These are phyloP conservation scores for Ganoderma lucidum DNA, from an alignment of 1,284 basidiomycete genomes.

Conservation along the genomic window DNA sequence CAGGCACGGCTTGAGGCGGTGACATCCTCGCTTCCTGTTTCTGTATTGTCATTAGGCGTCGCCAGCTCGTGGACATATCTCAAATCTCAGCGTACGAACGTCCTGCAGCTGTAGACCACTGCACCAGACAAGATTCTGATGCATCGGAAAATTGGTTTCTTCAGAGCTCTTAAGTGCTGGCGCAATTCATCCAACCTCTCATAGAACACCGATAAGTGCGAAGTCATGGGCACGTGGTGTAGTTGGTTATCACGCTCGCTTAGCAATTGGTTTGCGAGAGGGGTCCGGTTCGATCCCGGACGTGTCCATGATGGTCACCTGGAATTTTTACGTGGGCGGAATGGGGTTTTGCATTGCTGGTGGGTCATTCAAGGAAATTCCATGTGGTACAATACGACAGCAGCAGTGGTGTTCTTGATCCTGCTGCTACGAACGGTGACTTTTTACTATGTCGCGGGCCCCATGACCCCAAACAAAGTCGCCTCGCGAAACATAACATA, in stretches of 20 bases:
- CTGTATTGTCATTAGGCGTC: not conserved
- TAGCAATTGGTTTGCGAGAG: conserved; percentile 31
- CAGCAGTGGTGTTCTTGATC: no score
- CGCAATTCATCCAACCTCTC: not conserved
- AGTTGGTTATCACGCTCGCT: conserved; percentile 37
- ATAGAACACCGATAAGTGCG: not conserved
- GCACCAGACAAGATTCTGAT: no score
- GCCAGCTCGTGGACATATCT: not conserved
- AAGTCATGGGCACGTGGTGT: conserved; percentile 28
- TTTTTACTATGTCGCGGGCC: not conserved
- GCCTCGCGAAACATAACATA: not conserved
- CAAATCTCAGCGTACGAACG: not conserved
- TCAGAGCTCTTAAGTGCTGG: no score
- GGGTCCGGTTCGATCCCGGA: conserved; percentile 34
- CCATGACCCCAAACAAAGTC: not conserved
- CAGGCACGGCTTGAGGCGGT: conserved; percentile 3
- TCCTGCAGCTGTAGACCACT: no score
- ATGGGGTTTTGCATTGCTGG: not conserved
- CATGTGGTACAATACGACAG: no score
- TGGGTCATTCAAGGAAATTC: no score
- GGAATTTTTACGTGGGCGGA: not conserved
- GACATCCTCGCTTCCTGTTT: not conserved
- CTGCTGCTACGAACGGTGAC: no score
- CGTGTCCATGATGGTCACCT: conserved; percentile 25
- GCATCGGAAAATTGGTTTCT: no score